Conservation (phyloP, 2,329 filamentous ascomycete genomes). For the Colletotrichum tabaci region DNA sequence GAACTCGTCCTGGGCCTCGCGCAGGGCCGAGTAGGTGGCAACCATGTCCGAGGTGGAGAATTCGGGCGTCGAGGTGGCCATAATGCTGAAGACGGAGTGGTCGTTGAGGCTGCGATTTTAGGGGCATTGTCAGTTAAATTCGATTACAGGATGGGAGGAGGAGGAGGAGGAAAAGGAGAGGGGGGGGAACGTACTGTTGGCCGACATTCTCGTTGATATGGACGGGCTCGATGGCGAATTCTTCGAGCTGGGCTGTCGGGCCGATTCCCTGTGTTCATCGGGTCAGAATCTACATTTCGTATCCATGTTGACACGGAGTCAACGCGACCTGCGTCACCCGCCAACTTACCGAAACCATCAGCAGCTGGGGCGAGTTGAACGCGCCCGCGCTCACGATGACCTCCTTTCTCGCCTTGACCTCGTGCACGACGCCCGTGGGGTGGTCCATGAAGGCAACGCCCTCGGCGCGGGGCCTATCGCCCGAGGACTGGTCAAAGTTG, state of each 20-base stretch:
- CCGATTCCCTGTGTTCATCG: constrained; percentile 42
- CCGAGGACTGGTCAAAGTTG: constrained; percentile 34
- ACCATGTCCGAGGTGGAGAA: constrained; percentile 46
- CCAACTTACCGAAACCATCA: constrained; percentile 42
- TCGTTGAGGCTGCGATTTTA: constrained; percentile 45
- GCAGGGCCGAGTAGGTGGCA: constrained; percentile 42
- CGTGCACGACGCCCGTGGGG: constrained; percentile 41
- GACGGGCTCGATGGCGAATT: constrained; percentile 45
- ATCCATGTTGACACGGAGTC: background rate
- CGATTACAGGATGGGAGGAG: too few relatives aligned
- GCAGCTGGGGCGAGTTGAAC: constrained; percentile 42
- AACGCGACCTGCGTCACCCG: background rate
- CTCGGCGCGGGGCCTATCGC: constrained; percentile 43
- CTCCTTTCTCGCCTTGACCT: constrained; percentile 42
- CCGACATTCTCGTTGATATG: constrained; percentile 46
- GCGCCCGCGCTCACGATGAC: constrained; percentile 40
- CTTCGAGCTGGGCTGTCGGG: constrained; percentile 40
- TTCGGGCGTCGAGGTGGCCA: constrained; percentile 45
- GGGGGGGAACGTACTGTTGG: constrained; percentile 43
- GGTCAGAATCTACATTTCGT: background rate
- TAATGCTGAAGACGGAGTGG: constrained; percentile 49
- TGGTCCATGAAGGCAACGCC: constrained; percentile 48
- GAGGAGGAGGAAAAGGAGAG: too few relatives aligned
- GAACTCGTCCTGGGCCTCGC: constrained; percentile 45
- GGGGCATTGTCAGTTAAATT: background rate